Evolutionary conservation across 257 asterid species (phyloP).

Genomic region (Cinchona pubescens): DNA sequence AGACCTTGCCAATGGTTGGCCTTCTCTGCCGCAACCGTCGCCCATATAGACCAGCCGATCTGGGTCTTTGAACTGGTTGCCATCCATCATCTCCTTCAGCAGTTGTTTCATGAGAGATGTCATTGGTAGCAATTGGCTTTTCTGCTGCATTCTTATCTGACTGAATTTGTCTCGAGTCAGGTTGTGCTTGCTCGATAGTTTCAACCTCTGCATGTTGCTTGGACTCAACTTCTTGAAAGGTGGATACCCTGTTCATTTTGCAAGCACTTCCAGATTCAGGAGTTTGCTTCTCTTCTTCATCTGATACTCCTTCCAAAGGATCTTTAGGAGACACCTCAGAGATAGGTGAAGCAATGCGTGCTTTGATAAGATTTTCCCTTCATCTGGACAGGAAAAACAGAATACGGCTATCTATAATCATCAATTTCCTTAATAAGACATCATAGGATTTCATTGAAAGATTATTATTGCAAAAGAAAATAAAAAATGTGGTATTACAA

Average conservation of each 20-base stretch:
- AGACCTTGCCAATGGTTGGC: constrained; percentile 49
- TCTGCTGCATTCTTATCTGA: constrained; percentile 32
- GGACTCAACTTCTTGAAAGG: constrained; percentile 38
- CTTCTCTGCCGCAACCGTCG: constrained; percentile 76
- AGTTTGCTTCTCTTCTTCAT: constrained; percentile 49
- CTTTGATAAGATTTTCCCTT: constrained; percentile 61
- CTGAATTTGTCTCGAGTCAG: constrained; percentile 40
- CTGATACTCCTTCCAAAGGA: constrained; percentile 34
- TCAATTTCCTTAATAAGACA: constrained; percentile 7
- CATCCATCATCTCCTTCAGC: constrained; percentile 94
- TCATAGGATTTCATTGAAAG: neutral
- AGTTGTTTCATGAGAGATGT: constrained; percentile 49
- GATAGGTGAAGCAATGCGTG: constrained; percentile 42
- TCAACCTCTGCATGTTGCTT: constrained; percentile 36
- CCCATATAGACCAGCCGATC: constrained; percentile 71
- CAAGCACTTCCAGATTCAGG: constrained; percentile 41
- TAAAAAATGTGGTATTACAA: neutral
- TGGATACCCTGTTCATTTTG: constrained; percentile 25
- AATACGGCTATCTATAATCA: neutral
- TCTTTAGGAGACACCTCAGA: constrained; percentile 46
- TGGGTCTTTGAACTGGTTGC: constrained; percentile 91
- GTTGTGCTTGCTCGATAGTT: constrained; percentile 31
- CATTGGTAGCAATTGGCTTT: constrained; percentile 33
- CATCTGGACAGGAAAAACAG: constrained; percentile 40
- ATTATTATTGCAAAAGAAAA: neutral